These are phyloP conservation scores for Magnusiomyces clavatus DNA, from an alignment of 1,139 yeast species.

Conservation along the genomic window DNA sequence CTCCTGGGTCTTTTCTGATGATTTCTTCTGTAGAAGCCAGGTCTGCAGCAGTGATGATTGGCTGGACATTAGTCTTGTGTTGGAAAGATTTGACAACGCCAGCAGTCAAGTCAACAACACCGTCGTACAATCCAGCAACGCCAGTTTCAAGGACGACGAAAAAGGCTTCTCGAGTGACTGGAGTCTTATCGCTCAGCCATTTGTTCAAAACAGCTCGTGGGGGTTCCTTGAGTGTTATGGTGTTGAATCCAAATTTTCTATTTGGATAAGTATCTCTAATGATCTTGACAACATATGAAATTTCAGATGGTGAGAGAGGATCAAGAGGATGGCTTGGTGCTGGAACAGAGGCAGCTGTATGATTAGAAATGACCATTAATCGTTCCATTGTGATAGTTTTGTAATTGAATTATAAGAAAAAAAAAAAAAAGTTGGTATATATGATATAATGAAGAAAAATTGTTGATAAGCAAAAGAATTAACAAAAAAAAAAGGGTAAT, in stretches of 20 bases:
- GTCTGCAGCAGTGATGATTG: conserved; percentile 66
- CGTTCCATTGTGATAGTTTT: conserved; percentile 45
- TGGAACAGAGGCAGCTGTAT: conserved; percentile 42
- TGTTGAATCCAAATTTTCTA: conserved; percentile 48
- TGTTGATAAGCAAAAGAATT: too few relatives aligned
- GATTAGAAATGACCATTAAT: conserved; percentile 35
- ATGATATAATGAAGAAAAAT: too few relatives aligned
- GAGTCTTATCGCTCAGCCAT: conserved; percentile 48
- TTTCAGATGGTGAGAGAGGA: conserved; percentile 57
- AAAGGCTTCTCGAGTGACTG: conserved; percentile 56
- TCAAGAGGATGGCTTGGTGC: conserved; percentile 60
- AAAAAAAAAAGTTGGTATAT: too few relatives aligned
- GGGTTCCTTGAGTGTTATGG: conserved; percentile 66
- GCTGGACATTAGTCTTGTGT: conserved; percentile 55
- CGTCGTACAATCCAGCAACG: conserved; percentile 58
- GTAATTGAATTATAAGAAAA: too few relatives aligned
- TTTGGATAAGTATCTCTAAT: conserved; percentile 40
- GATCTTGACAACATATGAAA: conserved; percentile 37
- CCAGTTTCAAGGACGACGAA: conserved; percentile 55
- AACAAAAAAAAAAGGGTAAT: too few relatives aligned
- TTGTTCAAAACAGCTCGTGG: conserved; percentile 50
- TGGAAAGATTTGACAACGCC: conserved; percentile 42
- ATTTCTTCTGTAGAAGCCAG: conserved; percentile 55
- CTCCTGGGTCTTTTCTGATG: conserved; percentile 59
- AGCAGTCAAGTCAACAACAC: conserved; percentile 51